Evolutionary conservation across 176 grass and related monocot genomes (phyloP), one percentile per base, ranked within the genome.

Genomic region (Zoysia japonica): DNA sequence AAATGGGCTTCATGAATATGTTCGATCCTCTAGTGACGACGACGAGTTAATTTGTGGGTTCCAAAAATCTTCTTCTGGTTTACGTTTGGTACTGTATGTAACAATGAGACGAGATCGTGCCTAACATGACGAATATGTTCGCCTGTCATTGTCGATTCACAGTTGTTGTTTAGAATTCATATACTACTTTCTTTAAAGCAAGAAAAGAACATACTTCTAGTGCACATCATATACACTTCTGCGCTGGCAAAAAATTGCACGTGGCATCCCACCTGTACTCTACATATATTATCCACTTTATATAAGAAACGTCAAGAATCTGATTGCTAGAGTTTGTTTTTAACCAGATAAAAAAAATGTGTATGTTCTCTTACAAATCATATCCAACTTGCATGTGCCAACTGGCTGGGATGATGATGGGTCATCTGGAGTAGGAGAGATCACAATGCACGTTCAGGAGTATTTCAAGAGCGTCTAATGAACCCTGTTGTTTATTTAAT

Each of bases 231-330:
- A 28, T 28, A 28, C 28, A 28, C 28, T 28, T 28, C 28, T 28
- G 28, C 28, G 28, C 28, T 28, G 28, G 28, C 28, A 57, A 6
- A 19, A 1, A 57, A 57, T 17, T 57, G 54, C 54, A 57, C 1
- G 54, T n/a, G 57, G 7, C 6, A 28, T 20, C 57, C 52, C 2
- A 9, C n/a, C 6, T 9, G 57, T 12, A 19, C 1, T 19, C 11
- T 41, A 62, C 52, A 61, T 43, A 35, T 28, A 43, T n/a, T 51
- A 61, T 16, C 11, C 17, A 52, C 16, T 70, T 63, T 62, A 28
- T 28, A 28, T 28, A 84, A 63, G 82, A 84, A 84, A 53, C 82
- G 71, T 35, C 4, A 13, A 16, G 65, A 12, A 71, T 63, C 41
- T 64, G 47, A 12, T 54, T 54, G 67, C 13, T 38, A 47, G 38